Conservation (phyloP, 2,329 filamentous ascomycete species). For the Colletotrichum noveboracense region DNA sequence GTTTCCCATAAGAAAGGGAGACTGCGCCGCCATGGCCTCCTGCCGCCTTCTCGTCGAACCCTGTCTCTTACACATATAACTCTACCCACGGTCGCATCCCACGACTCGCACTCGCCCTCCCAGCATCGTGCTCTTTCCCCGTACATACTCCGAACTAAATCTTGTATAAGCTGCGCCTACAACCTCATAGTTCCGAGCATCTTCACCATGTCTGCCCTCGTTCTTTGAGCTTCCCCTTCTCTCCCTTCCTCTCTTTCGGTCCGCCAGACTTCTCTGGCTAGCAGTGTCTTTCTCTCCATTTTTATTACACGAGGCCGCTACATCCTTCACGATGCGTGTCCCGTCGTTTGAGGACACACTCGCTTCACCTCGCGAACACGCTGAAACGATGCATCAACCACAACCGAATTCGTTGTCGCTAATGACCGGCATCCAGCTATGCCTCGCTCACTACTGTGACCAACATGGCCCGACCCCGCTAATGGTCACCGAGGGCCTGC, state of each 20-base stretch:
- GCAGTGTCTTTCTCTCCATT: neutral
- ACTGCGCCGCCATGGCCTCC: constrained; percentile 17
- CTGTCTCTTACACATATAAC: neutral
- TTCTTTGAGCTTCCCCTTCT: neutral
- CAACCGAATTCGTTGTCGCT: constrained; percentile 12
- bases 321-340: constrained; percentile 16
- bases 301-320: neutral
- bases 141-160: neutral
- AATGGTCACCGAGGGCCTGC: constrained; percentile 72
- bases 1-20: constrained; percentile 15
- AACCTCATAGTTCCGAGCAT: neutral
- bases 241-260: neutral
- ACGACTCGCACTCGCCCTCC: neutral
- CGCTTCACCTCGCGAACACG: neutral
- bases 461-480: constrained; percentile 72
- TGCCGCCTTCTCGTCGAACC: neutral
- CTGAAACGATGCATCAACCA: constrained; percentile 13
- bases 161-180: neutral
- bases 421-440: constrained; percentile 57
- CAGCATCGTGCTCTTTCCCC: neutral
- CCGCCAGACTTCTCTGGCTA: neutral
- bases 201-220: neutral
- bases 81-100: constrained; percentile 13
- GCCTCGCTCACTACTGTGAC: constrained; percentile 74
- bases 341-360: constrained; percentile 19